Percentiles rank a stretch among this genome's conserved stretches.
Evolutionary conservation across 129 eudicot species (phyloP).

Genomic region (Saposhnikovia divaricata): DNA sequence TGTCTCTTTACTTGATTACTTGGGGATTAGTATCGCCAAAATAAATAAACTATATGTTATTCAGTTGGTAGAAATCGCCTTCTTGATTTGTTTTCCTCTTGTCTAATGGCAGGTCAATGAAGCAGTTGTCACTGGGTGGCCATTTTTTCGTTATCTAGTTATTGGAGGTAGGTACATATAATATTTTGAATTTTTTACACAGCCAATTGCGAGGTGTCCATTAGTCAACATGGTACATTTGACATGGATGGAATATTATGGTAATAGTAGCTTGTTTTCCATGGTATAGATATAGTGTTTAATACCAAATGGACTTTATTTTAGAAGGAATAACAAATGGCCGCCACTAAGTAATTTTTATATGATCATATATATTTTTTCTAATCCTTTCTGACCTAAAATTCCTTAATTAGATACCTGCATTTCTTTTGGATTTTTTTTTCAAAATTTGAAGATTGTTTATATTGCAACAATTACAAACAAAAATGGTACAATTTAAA

Average conservation of each 20-base stretch:
- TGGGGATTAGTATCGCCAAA: too few relatives aligned
- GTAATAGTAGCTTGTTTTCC: neutral
- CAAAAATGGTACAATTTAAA: neutral
- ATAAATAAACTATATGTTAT: neutral
- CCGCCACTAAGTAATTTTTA: neutral
- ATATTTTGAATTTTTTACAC: neutral
- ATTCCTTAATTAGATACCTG: neutral
- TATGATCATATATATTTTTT: neutral
- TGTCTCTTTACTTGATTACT: neutral
- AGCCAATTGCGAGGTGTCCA: neutral
- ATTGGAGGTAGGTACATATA: slow-evolving; percentile 72
- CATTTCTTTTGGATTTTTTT: neutral
- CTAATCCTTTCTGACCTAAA: neutral
- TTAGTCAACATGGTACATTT: neutral
- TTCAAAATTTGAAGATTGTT: neutral
- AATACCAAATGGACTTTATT: neutral
- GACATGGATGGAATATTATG: neutral
- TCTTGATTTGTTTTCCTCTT: slow-evolving; percentile 2
- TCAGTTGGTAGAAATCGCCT: neutral
- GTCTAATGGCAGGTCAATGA: slow-evolving; percentile 65
- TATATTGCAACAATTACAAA: neutral
- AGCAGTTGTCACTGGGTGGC: slow-evolving; percentile 98
- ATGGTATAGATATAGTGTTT: neutral
- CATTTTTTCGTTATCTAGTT: slow-evolving; percentile 91
- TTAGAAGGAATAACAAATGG: neutral